These are phyloP conservation scores for Colletotrichum agaves DNA, from an alignment of 2,329 filamentous ascomycete genomes.

Conservation along the genomic window DNA sequence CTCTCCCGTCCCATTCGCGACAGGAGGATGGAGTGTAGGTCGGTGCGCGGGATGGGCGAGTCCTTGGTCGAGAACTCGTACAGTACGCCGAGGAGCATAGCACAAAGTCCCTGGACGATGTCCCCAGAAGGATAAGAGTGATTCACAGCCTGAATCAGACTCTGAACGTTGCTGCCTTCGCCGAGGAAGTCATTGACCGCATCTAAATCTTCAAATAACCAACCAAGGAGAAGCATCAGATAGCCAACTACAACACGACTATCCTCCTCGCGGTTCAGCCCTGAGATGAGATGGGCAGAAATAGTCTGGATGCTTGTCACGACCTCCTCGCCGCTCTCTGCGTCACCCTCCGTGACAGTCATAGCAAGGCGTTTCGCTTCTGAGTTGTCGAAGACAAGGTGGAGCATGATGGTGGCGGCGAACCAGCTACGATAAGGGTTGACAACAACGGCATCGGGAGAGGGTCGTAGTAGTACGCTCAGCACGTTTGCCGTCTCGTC, in stretches of 20 bases:
- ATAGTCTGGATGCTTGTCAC: conserved; percentile 93
- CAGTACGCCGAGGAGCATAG: conserved; percentile 84
- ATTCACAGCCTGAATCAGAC: conserved; percentile 77
- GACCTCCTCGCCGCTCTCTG: conserved; percentile 89
- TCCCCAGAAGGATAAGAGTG: conserved; percentile 69
- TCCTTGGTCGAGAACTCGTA: conserved; percentile 99
- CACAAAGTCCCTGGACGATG: conserved; percentile 83
- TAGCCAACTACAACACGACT: conserved; percentile 85
- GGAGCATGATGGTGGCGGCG: conserved; percentile 85
- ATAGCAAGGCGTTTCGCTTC: conserved; percentile 84
- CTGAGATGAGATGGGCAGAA: conserved; percentile 84
- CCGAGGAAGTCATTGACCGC: conserved; percentile 92
- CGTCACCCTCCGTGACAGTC: conserved; percentile 88
- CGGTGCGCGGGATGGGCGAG: conserved; percentile 85
- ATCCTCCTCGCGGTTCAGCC: conserved; percentile 80
- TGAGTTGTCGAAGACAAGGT: conserved; percentile 83
- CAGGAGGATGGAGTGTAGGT: conserved; percentile 81
- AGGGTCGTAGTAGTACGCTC: conserved; percentile 79
- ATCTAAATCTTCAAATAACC: conserved; percentile 92
- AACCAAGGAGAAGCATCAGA: conserved; percentile 86
- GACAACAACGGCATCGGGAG: conserved; percentile 67
- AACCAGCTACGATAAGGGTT: conserved; percentile 94
- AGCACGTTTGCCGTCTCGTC: conserved; percentile 91
- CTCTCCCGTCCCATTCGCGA: conserved; percentile 84
- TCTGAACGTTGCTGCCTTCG: conserved; percentile 93